These are phyloP conservation scores for Trametes versicolor DNA, from an alignment of 1,284 basidiomycete species.

Conservation along the genomic window DNA sequence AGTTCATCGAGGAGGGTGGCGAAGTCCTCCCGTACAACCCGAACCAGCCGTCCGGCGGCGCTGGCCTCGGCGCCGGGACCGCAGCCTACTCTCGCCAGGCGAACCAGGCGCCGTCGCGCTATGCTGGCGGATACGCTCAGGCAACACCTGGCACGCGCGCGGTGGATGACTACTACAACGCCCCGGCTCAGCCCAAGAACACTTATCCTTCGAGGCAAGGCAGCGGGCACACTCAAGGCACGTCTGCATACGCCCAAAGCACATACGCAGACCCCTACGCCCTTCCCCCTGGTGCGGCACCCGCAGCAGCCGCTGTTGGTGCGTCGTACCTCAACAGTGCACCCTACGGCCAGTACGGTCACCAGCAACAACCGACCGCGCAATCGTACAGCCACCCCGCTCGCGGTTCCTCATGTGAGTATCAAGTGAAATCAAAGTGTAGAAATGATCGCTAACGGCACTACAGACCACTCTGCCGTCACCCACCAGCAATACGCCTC, in stretches of 20 bases:
- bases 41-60: constrained; percentile 30
- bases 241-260: constrained; percentile 42
- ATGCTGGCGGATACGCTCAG: constrained; percentile 68
- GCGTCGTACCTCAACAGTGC: constrained; percentile 29
- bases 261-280: constrained; percentile 41
- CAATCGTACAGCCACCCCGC: constrained; percentile 61
- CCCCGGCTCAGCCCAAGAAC: constrained; percentile 49
- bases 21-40: constrained; percentile 49
- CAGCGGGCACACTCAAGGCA: constrained; percentile 54
- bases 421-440: neutral
- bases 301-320: constrained; percentile 35
- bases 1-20: constrained; percentile 61
- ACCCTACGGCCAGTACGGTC: constrained; percentile 37
- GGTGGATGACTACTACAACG: constrained; percentile 76
- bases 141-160: constrained; percentile 71
- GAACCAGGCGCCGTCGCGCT: constrained; percentile 43
- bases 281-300: constrained; percentile 29
- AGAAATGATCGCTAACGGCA: neutral
- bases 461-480: constrained; percentile 60
- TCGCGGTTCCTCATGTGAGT: constrained; percentile 67
- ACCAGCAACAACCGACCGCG: constrained; percentile 45
- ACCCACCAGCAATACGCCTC: constrained; percentile 58
- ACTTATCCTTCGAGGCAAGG: constrained; percentile 56
- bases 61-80: constrained; percentile 38
- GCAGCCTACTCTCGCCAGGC: constrained; percentile 43